Percentiles rank a stretch among this genome's conserved stretches.
These are phyloP conservation scores for Boletus tylopilopsis DNA, from an alignment of 768 basidiomycete genomes.

Conservation along the genomic window DNA sequence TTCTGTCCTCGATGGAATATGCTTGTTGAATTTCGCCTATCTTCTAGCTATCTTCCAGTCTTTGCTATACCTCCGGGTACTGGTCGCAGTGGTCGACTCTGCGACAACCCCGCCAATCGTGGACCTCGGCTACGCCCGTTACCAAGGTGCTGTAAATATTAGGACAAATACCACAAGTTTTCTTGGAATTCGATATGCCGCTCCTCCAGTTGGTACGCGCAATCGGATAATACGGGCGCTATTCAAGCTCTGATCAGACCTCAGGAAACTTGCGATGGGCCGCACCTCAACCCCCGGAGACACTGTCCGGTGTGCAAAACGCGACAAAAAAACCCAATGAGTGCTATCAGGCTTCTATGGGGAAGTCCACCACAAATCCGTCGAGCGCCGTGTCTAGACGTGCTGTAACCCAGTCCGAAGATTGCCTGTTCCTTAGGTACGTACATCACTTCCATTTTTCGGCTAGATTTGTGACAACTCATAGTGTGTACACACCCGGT, in stretches of 20 bases:
- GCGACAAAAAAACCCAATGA: not conserved
- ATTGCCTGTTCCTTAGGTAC: conserved; percentile 7
- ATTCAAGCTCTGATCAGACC: not conserved
- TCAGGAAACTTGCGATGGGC: conserved; percentile 8
- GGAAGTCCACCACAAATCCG: not conserved
- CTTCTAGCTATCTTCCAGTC: not conserved
- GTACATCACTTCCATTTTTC: not conserved
- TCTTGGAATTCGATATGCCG: conserved; percentile 5
- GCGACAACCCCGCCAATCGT: not conserved
- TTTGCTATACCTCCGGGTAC: not conserved
- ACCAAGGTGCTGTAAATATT: not conserved
- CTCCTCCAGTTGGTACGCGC: conserved; percentile 3
- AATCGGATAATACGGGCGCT: not conserved
- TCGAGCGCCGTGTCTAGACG: not conserved
- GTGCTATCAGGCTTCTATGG: not conserved
- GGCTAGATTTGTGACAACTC: not conserved
- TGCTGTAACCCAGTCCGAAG: not conserved
- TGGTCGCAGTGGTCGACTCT: not conserved
- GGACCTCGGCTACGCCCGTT: conserved; percentile 5
- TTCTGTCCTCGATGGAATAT: not conserved
- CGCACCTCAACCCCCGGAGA: not conserved
- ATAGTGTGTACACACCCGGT: not conserved
- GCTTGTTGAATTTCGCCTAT: no score
- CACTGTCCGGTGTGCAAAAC: not conserved
- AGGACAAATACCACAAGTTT: conserved; percentile 1